Evolutionary conservation across 2,329 filamentous ascomycete species (phyloP).

Genomic region (Xylariaceae sp.): DNA sequence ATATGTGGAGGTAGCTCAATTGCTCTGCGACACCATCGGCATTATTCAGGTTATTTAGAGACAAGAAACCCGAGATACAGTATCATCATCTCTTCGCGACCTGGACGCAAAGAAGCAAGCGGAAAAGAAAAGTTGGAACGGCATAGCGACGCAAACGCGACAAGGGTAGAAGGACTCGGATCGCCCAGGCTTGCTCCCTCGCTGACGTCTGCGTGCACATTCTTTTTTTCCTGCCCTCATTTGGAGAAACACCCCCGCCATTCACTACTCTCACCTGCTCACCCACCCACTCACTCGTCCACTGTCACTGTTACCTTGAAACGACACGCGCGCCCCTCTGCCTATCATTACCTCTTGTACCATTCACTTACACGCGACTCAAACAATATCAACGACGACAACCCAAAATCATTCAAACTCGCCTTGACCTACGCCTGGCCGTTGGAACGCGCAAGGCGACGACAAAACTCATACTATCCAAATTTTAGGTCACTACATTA

Average conservation of each 20-base stretch:
- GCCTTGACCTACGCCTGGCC: neutral
- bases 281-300: neutral
- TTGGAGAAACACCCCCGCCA: constrained; percentile 15
- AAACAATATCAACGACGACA: constrained; percentile 2
- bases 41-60: neutral
- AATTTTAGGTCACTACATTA: neutral
- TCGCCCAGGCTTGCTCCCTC: neutral
- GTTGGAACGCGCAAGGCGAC: neutral
- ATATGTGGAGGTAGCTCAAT: constrained; percentile 20
- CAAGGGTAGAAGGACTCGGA: constrained; percentile 3
- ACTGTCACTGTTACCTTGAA: constrained; percentile 11
- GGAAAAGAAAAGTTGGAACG: constrained; percentile 5
- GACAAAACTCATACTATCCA: neutral
- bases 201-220: constrained; percentile 11
- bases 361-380: constrained; percentile 2
- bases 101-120: constrained; percentile 6
- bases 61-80: constrained; percentile 1
- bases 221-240: constrained; percentile 1
- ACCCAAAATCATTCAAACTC: neutral
- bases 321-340: constrained; percentile 1
- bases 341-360: constrained; percentile 1
- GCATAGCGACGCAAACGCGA: constrained; percentile 1
- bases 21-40: constrained; percentile 4
- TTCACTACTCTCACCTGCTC: constrained; percentile 6
- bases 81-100: constrained; percentile 10